A percentile compares a stretch with the other conserved stretches of the same genome.
Conservation (phyloP, 352 stramenopile genomes). For the Phytophthora hibernalis region DNA sequence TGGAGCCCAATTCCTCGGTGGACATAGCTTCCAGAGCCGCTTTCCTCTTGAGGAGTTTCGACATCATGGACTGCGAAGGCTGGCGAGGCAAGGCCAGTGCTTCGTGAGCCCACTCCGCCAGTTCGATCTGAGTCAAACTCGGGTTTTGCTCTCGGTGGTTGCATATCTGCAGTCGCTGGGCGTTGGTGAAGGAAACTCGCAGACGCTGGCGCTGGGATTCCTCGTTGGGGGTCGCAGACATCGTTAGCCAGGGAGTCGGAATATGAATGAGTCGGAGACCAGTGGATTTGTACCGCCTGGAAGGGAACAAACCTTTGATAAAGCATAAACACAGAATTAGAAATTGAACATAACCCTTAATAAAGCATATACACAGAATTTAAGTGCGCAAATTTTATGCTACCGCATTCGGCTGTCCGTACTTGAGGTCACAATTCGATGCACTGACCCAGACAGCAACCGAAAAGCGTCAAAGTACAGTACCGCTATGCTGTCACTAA, state of each 20-base stretch:
- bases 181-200: conserved; percentile 39
- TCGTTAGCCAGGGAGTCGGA: conserved; percentile 17
- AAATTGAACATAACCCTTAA: no score
- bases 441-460: no score
- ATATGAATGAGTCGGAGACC: conserved; percentile 3
- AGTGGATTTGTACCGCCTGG: not conserved
- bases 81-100: conserved; percentile 29
- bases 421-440: no score
- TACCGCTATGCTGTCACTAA: no score
- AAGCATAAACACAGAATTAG: not conserved
- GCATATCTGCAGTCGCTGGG: conserved; percentile 39
- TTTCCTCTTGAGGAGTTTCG: conserved; percentile 44
- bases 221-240: conserved; percentile 11
- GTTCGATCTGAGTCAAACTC: conserved; percentile 28
- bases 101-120: conserved; percentile 34
- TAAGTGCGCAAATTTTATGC: no score
- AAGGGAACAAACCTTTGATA: not conserved
- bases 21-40: conserved; percentile 32
- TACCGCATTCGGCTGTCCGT: no score
- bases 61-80: conserved; percentile 45
- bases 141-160: conserved; percentile 30
- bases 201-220: not conserved
- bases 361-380: no score
- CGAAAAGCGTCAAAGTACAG: no score
- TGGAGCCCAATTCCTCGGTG: conserved; percentile 31